phyloP scores from a whole-genome alignment of 176 grass and related monocot genomes.

The Ensete glaucum region DNA sequence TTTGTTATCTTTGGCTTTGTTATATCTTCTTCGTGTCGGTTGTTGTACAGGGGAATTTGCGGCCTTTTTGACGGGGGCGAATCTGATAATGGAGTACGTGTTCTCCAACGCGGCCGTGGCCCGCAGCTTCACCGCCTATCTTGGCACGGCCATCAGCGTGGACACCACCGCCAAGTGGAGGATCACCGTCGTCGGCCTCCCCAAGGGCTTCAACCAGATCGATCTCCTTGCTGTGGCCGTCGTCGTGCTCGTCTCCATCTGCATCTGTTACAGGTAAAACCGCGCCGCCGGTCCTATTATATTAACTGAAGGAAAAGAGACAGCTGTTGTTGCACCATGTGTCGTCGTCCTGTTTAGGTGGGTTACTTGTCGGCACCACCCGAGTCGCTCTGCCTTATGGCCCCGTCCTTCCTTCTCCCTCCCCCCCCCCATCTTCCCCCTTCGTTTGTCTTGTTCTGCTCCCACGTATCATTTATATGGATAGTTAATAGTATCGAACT shows the following conservation, averaged over 20 bases:
- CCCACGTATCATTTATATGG: not conserved
- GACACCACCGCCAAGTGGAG: conserved; percentile 58
- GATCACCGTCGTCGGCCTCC: conserved; percentile 45
- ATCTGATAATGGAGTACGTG: conserved; percentile 98
- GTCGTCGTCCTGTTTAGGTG: not conserved
- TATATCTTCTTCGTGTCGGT: not conserved
- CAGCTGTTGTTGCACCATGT: not conserved
- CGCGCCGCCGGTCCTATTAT: not conserved
- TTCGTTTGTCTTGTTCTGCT: not conserved
- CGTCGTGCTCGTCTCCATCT: conserved; percentile 65
- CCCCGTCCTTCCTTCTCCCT: not conserved
- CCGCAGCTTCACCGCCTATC: conserved; percentile 88
- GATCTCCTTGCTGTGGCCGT: conserved; percentile 76
- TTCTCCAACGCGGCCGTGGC: conserved; percentile 98
- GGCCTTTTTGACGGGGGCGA: conserved; percentile 84
- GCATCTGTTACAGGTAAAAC: conserved; percentile 84
- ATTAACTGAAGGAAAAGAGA: too few species aligned
- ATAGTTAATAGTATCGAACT: not conserved
- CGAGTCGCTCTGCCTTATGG: not conserved
- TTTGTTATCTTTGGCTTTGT: not conserved
- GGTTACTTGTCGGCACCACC: not conserved
- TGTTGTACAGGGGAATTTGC: conserved; percentile 61
- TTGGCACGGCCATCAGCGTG: conserved; percentile 79
- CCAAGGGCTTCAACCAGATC: conserved; percentile 67
- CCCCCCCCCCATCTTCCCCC: too few species aligned